These are phyloP conservation scores for Urtica urens DNA, from an alignment of 306 rosid species.

Conservation along the genomic window DNA sequence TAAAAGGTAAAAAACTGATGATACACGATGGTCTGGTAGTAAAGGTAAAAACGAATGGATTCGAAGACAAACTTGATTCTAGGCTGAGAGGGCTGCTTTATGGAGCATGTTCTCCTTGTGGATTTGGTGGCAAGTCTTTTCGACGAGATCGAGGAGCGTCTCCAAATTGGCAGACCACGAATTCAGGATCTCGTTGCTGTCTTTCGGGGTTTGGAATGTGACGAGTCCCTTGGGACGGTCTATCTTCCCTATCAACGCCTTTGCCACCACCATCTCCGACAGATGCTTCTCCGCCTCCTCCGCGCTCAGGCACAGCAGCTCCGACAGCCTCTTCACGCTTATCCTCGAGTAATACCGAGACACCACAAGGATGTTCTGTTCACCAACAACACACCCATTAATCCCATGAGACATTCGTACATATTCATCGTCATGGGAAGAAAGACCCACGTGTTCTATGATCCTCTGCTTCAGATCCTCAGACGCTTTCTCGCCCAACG, in stretches of 20 bases:
- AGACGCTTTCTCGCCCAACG: conserved; percentile 71
- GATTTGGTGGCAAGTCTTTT: conserved; percentile 94
- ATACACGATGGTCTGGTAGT: too few species aligned
- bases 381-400: too few species aligned
- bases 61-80: too few species aligned
- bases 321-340: conserved; percentile 61
- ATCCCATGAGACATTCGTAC: too few species aligned
- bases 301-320: conserved; percentile 54
- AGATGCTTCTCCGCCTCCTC: conserved; percentile 98
- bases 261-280: conserved; percentile 96
- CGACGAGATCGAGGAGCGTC: conserved; percentile 90
- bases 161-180: conserved; percentile 92
- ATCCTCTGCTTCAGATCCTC: conserved; percentile 79
- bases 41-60: too few species aligned
- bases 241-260: conserved; percentile 82
- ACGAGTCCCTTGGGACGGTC: conserved; percentile 84
- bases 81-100: conserved; percentile 68
- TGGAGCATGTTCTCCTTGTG: conserved; percentile 97
- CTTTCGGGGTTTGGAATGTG: conserved; percentile 76
- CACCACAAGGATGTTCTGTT: conserved; percentile 84
- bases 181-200: conserved; percentile 77
- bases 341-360: conserved; percentile 64
- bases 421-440: too few species aligned
- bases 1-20: too few species aligned
- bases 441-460: conserved; percentile 63